Conservation (phyloP, 805 yeast species). For the Starmerella kuoi region DNA sequence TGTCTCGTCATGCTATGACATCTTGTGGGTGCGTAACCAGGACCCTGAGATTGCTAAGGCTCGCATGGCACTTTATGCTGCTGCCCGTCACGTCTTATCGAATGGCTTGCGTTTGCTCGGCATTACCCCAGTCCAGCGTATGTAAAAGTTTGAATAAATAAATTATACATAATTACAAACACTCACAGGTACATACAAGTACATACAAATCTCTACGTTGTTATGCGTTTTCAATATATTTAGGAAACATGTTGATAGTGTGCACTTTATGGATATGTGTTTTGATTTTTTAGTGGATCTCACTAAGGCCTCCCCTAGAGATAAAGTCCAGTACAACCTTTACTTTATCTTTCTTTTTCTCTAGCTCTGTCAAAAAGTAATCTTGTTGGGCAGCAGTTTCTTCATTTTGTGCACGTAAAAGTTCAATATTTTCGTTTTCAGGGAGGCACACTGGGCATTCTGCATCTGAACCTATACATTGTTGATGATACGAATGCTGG, state of each 20-base stretch:
- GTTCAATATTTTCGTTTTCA: conserved; percentile 55
- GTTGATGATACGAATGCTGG: conserved; percentile 72
- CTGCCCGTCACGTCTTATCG: conserved; percentile 78
- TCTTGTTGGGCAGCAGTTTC: conserved; percentile 52
- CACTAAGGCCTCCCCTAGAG: conserved; percentile 68
- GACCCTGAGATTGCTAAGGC: conserved; percentile 74
- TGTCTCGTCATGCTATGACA: conserved; percentile 92
- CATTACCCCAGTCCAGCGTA: conserved; percentile 95
- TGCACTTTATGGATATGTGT: neutral
- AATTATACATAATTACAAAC: neutral
- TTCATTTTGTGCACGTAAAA: conserved; percentile 47
- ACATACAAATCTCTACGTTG: neutral
- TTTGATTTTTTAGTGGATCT: neutral
- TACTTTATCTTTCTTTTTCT: conserved; percentile 46
- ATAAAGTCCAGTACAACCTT: conserved; percentile 68
- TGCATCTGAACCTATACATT: conserved; percentile 41
- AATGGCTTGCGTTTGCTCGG: conserved; percentile 88
- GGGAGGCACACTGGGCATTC: conserved; percentile 67
- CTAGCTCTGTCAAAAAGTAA: conserved; percentile 46
- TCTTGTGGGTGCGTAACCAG: conserved; percentile 95
- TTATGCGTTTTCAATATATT: neutral
- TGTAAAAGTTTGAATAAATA: conserved; percentile 38
- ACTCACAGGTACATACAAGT: too few species aligned
- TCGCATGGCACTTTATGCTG: conserved; percentile 77
- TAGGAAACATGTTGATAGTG: neutral